Evolutionary conservation across 2,329 filamentous ascomycete genomes (phyloP).

Genomic region (Aspergillus hiratsukae): DNA sequence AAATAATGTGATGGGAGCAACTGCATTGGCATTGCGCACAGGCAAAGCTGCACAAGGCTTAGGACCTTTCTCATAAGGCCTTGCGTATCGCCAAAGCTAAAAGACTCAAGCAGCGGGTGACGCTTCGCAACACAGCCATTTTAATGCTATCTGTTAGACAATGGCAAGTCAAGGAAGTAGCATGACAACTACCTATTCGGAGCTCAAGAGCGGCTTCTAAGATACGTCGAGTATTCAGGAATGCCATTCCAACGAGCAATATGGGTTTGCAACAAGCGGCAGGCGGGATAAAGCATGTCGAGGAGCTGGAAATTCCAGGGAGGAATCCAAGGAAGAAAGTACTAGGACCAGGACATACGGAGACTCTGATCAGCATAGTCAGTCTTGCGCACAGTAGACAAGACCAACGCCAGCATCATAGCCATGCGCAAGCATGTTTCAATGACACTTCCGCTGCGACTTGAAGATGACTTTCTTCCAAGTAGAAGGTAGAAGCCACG

Average conservation of each 20-base stretch:
- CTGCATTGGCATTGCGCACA: background rate
- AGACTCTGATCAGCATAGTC: background rate
- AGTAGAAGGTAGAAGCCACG: background rate
- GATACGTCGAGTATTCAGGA: background rate
- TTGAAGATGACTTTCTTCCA: background rate
- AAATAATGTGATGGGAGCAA: background rate
- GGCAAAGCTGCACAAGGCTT: background rate
- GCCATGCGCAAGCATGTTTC: background rate
- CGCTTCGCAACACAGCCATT: background rate
- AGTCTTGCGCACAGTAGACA: background rate
- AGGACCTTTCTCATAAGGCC: background rate
- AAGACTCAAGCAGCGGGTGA: background rate
- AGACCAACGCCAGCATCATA: constrained; percentile 1
- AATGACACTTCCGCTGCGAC: background rate
- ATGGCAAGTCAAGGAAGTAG: background rate
- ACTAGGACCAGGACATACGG: background rate
- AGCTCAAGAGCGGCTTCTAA: background rate
- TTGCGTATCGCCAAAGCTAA: background rate
- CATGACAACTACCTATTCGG: background rate
- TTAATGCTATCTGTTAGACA: background rate
- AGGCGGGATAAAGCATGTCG: background rate
- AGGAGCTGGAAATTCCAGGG: background rate
- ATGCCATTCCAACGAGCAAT: background rate
- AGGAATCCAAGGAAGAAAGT: background rate
- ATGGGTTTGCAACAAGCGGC: background rate